Base-by-base conservation (phyloP, 495 filamentous ascomycete genomes). In the Penicillium nucicola region DNA sequence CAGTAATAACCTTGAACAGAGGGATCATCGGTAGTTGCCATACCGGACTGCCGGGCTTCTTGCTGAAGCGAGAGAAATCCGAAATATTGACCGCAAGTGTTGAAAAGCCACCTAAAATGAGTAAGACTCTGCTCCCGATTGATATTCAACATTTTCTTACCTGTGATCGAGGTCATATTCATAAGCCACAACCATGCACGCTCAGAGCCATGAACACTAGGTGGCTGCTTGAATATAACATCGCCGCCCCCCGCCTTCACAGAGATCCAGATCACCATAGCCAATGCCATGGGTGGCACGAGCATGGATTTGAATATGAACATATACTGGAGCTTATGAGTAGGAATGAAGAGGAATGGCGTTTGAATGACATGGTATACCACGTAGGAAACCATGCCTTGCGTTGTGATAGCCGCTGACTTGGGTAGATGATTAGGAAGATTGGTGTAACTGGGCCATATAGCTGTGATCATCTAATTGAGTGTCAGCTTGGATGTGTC, bases 51-150 rank as follows among this genome's bases (percentile, higher is more conserved):
- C 75, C 69, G 20, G 68, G 58, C 13, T 67, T 68, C 45, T 67
- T 71, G 15, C 79, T 76, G 58, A 82, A 85, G 0, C 83, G 73
- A 14, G 75, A 77, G 66, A 85, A 85, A 63, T 85, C 83, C 12
- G 77, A 74, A 42, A 81, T 81, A 61, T 81, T 79, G 25, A 72
- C 68, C 30, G 72, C 74, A 22, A 81, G 61, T 0, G 70, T 57
- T 12, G 55, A 53, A 15, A 45, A 57, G 18, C 50, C 50, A 11
- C 48, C 44, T 48, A 30, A 5, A 22, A 6, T 18, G 35, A 15
- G 12, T 19, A 13, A 47, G 30, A 14, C 17, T 9, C 17, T 28
- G 7, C 10, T 28, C 25, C 2, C 7, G 25, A 9, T 8, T 1
- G 0, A 28, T 1, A 0, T 28, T 6, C 2, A 9, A 28, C 10